Percentiles rank a stretch among this genome's conserved stretches.
phyloP scores from a whole-genome alignment of 345 rosid species.

The Salix caprea region DNA sequence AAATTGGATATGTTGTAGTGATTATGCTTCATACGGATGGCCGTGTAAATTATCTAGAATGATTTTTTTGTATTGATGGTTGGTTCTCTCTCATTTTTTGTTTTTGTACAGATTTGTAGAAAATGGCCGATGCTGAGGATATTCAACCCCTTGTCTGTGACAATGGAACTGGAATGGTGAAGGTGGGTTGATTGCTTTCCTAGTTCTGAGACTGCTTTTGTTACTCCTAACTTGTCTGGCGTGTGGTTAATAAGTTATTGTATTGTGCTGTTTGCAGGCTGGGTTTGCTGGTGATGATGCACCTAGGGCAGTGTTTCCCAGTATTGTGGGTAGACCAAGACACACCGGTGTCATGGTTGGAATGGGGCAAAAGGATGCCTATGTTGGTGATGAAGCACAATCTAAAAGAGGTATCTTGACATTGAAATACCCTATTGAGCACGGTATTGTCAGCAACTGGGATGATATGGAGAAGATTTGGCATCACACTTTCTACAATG shows the following conservation, averaged over 20 bases:
- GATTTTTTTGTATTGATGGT: not conserved
- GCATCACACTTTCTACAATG: conserved; percentile 77
- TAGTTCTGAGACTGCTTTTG: not conserved
- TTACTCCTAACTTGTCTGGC: not conserved
- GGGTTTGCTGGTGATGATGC: conserved; percentile 74
- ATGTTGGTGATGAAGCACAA: conserved; percentile 74
- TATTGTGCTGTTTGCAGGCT: conserved; percentile 38
- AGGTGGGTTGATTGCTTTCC: conserved; percentile 35
- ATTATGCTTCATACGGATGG: not conserved
- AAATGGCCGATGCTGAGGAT: conserved; percentile 93
- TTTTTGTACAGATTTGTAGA: conserved; percentile 18
- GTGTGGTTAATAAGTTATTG: not conserved
- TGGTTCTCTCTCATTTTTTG: not conserved
- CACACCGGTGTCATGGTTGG: conserved; percentile 84
- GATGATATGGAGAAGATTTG: conserved; percentile 81
- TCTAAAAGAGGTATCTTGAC: conserved; percentile 75
- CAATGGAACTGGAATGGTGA: conserved; percentile 78
- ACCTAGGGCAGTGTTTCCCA: conserved; percentile 64
- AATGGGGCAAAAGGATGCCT: conserved; percentile 77
- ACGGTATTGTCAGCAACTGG: conserved; percentile 76
- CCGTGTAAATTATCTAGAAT: not conserved
- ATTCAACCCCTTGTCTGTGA: conserved; percentile 78
- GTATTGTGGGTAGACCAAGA: conserved; percentile 65
- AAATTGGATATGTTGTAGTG: not conserved
- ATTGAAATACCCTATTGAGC: conserved; percentile 69